A percentile compares a stretch with the other conserved stretches of the same genome.
These are phyloP conservation scores for Xylaria longipes DNA, from an alignment of 495 filamentous ascomycete genomes.

Conservation along the genomic window DNA sequence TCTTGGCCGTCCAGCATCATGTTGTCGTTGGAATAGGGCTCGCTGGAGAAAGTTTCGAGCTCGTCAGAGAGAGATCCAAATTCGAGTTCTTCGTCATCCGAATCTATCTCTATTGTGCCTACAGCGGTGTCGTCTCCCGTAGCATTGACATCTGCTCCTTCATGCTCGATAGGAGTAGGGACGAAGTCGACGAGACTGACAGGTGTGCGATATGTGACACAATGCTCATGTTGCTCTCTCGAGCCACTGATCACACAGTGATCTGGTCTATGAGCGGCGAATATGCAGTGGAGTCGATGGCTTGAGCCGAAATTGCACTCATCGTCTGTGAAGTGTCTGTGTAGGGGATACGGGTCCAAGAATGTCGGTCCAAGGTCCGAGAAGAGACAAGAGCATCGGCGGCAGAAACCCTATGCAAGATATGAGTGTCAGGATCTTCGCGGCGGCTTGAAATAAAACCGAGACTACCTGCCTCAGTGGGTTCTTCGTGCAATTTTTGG, in stretches of 20 bases:
- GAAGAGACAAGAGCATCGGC: constrained; percentile 7
- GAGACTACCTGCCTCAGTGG: neutral
- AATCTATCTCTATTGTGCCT: neutral
- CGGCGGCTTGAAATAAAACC: neutral
- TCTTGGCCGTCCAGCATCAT: neutral
- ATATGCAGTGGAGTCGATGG: constrained; percentile 34
- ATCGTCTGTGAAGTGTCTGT: constrained; percentile 29
- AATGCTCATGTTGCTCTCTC: constrained; percentile 28
- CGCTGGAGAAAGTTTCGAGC: neutral
- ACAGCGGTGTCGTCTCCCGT: neutral
- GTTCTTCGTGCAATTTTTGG: neutral
- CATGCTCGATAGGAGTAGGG: neutral
- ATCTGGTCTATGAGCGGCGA: constrained; percentile 25
- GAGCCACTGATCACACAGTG: constrained; percentile 29
- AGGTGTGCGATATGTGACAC: neutral
- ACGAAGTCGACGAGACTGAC: neutral
- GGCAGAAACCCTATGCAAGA: neutral
- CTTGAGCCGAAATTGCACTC: constrained; percentile 32
- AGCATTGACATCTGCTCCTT: neutral
- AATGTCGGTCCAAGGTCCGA: constrained; percentile 25
- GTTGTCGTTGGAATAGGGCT: neutral
- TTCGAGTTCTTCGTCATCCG: neutral
- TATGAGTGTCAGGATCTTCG: neutral
- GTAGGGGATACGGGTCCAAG: constrained; percentile 27
- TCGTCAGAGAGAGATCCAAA: neutral